Base-by-base conservation (phyloP, 2,329 filamentous ascomycete genomes). In the Penicillium sp. region DNA sequence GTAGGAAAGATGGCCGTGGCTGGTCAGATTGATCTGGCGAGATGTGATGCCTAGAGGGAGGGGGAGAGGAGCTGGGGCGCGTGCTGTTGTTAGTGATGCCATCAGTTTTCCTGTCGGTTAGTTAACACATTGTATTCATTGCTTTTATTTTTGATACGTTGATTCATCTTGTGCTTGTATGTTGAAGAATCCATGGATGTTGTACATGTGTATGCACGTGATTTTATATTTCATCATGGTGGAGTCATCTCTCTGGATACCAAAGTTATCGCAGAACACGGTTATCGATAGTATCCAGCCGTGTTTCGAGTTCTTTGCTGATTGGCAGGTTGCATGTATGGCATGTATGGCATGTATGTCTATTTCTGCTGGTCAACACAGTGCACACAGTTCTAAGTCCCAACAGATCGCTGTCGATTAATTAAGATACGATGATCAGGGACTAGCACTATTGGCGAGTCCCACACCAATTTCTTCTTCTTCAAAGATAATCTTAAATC, bases 1-100 rank as follows among this genome's bases (percentile, higher is more conserved):
- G 69, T 83, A 85, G 21, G 77, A 83, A 20, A 89, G 77, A 46
- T 58, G 56, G 38, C 56, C 56, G 43, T 50, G 47, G 51, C 81
- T 80, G 62, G 79, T 80, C 47, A 83, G 84, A 64, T 81, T 75
- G 61, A 88, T 66, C 61, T 82, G 81, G 62, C 80, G 79, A 56
- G 83, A 81, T 16, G 73, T 74, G 50, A 89, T 74, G 24, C 79
- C 80, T 18, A 71, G 35, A 1, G 84, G 83, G 2, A 89, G 75
- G n/a, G 79, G 78, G 30, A 83, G 68, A 24, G 81, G 77, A 42
- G 71, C 66, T 33, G 78, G 62, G 60, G 61, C 58, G 24, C 49
- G 60, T 47, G 61, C 26, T 26, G 57, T 59, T 51, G 61, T 61
- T 24, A 59, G 51, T 18, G 42, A 40, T 38, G 56, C 50, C 56